A percentile compares a stretch with the other conserved stretches of the same genome.
Conservation (phyloP, 2,329 filamentous ascomycete genomes). For the Fusarium siculi region DNA sequence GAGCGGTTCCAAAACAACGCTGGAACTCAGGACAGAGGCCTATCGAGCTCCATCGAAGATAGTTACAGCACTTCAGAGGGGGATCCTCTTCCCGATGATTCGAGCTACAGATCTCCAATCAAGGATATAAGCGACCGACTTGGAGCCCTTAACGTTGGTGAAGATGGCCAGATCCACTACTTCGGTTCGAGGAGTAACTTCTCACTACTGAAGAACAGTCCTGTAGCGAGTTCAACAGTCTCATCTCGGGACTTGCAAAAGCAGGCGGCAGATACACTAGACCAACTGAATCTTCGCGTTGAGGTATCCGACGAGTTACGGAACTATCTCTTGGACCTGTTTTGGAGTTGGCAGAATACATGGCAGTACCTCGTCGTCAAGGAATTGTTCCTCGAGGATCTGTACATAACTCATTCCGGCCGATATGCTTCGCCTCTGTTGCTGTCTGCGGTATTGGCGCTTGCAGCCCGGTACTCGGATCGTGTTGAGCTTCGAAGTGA, state of each 20-base stretch:
- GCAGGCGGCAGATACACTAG: not conserved
- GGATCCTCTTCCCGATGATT: not conserved
- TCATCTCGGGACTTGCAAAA: not conserved
- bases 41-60: not conserved
- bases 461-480: not conserved
- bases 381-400: not conserved
- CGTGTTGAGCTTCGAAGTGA: not conserved
- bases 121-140: not conserved
- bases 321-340: not conserved
- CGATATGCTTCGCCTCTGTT: not conserved
- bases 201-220: not conserved
- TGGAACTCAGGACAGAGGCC: rapidly evolving
- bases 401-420: not conserved
- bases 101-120: not conserved
- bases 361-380: not conserved
- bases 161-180: not conserved
- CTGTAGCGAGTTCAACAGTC: not conserved
- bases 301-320: not conserved
- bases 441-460: not conserved
- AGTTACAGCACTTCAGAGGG: rapidly evolving
- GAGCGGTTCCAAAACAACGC: rapidly evolving
- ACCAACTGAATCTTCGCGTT: not conserved
- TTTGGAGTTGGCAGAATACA: not conserved
- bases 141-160: not conserved
- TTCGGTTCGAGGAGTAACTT: not conserved